Evolutionary conservation across 169 alveolate genomes (phyloP).

Genomic region (Cryptosporidium ubiquitum): DNA sequence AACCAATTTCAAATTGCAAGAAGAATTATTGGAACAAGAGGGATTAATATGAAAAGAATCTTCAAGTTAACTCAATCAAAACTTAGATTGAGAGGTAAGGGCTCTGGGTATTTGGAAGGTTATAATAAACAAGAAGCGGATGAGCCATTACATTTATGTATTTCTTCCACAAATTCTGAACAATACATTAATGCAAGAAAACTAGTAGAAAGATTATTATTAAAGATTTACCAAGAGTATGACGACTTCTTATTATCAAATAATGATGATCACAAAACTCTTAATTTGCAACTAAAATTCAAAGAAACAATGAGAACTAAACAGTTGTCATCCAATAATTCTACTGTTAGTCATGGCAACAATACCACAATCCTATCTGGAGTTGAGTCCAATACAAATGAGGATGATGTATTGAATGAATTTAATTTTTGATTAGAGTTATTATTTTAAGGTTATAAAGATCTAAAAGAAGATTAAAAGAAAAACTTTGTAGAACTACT

Average conservation of each 20-base stretch:
- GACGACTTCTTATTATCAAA: constrained; percentile 80
- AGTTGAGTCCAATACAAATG: background rate
- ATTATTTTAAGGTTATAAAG: too few relatives aligned
- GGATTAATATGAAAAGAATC: constrained; percentile 93
- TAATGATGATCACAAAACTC: constrained; percentile 28
- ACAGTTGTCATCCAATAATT: background rate
- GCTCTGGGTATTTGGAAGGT: constrained; percentile 95
- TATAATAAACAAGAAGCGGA: constrained; percentile 89
- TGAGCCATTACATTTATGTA: constrained; percentile 94
- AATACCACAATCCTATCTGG: background rate
- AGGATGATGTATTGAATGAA: background rate
- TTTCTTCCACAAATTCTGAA: constrained; percentile 89
- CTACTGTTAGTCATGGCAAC: background rate
- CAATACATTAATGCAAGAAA: constrained; percentile 89
- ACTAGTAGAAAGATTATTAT: constrained; percentile 84
- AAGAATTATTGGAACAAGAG: constrained; percentile 91
- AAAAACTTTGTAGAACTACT: background rate
- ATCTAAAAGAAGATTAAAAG: background rate
- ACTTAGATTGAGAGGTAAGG: constrained; percentile 92
- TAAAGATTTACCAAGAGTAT: constrained; percentile 90
- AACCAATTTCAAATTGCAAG: constrained; percentile 92
- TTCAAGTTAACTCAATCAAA: constrained; percentile 87
- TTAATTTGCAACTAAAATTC: constrained; percentile 53
- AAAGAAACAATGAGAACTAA: constrained; percentile 70
- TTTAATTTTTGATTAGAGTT: background rate